phyloP scores from a whole-genome alignment of 73 alveolate genomes.

The Paramecium pentaurelia region DNA sequence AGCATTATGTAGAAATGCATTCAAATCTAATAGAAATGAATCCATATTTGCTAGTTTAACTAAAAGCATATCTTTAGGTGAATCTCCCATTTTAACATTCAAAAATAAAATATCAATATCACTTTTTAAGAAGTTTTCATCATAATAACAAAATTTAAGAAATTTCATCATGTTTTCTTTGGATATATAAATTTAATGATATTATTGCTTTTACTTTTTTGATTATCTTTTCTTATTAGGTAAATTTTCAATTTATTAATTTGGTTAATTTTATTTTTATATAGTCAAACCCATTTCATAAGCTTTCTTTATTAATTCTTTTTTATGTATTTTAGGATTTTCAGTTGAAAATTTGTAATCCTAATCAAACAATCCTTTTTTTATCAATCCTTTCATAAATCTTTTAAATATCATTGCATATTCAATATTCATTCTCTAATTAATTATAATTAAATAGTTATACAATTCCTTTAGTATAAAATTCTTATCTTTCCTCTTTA shows the following conservation, averaged over 20 bases:
- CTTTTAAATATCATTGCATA: constrained; percentile 22
- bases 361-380: neutral
- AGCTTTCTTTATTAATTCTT: neutral
- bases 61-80: neutral
- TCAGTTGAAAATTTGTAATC: neutral
- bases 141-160: neutral
- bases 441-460: neutral
- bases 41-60: neutral
- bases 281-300: neutral
- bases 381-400: neutral
- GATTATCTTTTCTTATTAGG: neutral
- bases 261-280: neutral
- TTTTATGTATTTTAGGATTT: constrained; percentile 18
- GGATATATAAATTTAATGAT: neutral
- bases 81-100: neutral
- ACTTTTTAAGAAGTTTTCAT: neutral
- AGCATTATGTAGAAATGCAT: constrained; percentile 25
- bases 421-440: neutral
- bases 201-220: neutral
- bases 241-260: neutral
- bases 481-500: neutral
- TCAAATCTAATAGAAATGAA: neutral
- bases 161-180: neutral
- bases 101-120: neutral
- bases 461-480: neutral